phyloP scores from a whole-genome alignment of 257 asterid species.

The Scutellaria minor region DNA sequence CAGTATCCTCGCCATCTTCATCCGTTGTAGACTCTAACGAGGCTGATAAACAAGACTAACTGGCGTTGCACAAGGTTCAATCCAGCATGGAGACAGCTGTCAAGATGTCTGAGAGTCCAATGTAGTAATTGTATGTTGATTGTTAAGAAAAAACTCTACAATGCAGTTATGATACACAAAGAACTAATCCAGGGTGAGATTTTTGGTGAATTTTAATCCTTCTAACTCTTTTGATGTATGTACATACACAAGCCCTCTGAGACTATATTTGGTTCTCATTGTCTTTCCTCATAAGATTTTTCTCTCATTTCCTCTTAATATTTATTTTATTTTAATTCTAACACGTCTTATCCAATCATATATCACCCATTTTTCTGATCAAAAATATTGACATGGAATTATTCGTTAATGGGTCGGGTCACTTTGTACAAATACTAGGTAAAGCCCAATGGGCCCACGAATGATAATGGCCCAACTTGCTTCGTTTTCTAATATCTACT shows the following conservation, averaged over 20 bases:
- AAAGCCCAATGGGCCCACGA: conserved; percentile 6
- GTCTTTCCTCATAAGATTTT: neutral
- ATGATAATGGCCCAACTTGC: conserved; percentile 9
- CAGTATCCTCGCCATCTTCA: conserved; percentile 47
- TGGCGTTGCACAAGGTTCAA: conserved; percentile 9
- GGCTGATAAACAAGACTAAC: conserved; percentile 34
- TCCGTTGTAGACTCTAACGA: conserved; percentile 45
- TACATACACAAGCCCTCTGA: no score
- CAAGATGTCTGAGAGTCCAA: conserved; percentile 6
- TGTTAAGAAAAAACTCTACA: neutral
- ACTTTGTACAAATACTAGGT: neutral
- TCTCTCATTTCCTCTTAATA: no score
- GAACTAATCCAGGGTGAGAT: neutral
- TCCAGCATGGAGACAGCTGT: conserved; percentile 1
- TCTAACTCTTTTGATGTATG: no score
- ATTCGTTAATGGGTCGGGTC: conserved; percentile 7
- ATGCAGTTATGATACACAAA: neutral
- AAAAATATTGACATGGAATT: neutral
- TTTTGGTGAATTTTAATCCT: neutral
- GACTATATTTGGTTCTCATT: neutral
- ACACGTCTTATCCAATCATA: neutral
- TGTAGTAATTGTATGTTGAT: conserved; percentile 26
- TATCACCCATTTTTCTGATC: neutral
- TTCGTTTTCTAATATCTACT: neutral
- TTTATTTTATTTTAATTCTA: conserved; percentile 3